phyloP scores from a whole-genome alignment of 768 basidiomycete genomes.

The Kockovaella imperatae region DNA sequence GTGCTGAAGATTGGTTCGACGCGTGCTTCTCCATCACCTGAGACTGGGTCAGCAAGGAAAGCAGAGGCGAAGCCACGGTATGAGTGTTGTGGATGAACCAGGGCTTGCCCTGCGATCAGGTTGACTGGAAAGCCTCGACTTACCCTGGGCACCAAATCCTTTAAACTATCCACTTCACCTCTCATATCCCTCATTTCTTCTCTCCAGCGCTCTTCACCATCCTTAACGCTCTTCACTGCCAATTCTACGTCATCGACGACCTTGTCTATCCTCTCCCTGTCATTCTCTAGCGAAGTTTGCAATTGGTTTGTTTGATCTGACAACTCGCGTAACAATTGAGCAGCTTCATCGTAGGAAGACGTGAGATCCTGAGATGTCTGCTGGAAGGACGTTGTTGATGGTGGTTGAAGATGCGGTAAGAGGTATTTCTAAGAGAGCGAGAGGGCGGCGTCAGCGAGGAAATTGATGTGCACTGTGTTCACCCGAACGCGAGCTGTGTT shows the following conservation, averaged over 20 bases:
- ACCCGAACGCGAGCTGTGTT: not conserved
- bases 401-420: slow-evolving; percentile 81
- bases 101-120: too few relatives aligned
- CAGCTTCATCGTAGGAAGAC: slow-evolving; percentile 62
- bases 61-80: too few relatives aligned
- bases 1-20: slow-evolving; percentile 69
- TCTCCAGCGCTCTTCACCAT: slow-evolving; percentile 66
- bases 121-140: slow-evolving; percentile 9
- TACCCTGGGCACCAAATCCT: slow-evolving; percentile 90
- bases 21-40: slow-evolving; percentile 95
- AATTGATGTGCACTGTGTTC: not conserved
- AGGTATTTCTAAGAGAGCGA: slow-evolving; percentile 64
- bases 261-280: slow-evolving; percentile 16
- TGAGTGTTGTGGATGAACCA: too few relatives aligned
- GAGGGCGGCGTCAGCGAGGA: not conserved
- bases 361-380: slow-evolving; percentile 73
- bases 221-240: slow-evolving; percentile 41
- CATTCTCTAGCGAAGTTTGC: slow-evolving; percentile 31
- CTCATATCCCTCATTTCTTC: slow-evolving; percentile 87
- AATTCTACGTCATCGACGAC: slow-evolving; percentile 40
- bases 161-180: slow-evolving; percentile 80
- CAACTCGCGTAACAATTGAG: slow-evolving; percentile 47
- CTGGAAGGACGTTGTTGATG: slow-evolving; percentile 79
- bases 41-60: not conserved
- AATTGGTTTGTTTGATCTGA: slow-evolving; percentile 26